Evolutionary conservation across 176 grass and related monocot species (phyloP), one percentile per base, ranked within the genome.

Genomic region (Carex cristatella): DNA sequence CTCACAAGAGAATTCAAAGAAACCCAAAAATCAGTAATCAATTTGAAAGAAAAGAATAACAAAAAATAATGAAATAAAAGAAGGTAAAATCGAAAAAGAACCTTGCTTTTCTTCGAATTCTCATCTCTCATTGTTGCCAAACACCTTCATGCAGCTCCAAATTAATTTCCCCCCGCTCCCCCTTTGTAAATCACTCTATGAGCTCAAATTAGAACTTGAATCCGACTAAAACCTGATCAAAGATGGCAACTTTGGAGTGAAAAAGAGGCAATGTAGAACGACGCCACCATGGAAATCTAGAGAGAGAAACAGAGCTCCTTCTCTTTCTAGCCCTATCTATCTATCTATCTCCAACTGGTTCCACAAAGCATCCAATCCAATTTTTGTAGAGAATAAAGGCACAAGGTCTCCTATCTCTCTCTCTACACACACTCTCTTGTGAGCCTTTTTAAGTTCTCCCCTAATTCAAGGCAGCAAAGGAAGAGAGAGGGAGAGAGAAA

Each of bases 1-100:
- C 81, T 87, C 81, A 33, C 35, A 60, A 60, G n/a, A 87, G 54
- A 80, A 94, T 85, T 66, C 23, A 85, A 32, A 86, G 83, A 70
- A 38, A 9, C 84, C 8, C 7, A 23, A 57, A 71, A 84, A 84
- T 84, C 42, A 84, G 40, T 12, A 71, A 84, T 37, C 19, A 71
- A 4, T n/a, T 31, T 13, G 27, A 67, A 14, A 65, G 30, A 83
- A 28, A 56, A 55, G 6, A 77, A 23, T 4, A 77, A 49, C 11
- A 60, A 69, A 84, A 4, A 23, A 23, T 23, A 23, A 23, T 23
- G 23, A 23, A 23, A 23, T 23, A 30, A 70, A 33, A 71, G 61
- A 46, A 1, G 48, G 4, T 6, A 46, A 46, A 8, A 59, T 57
- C 46, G 19, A 23, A 48, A 59, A 72, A 85, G 59, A 85, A 84